Conservation (phyloP, 2,329 filamentous ascomycete genomes). For the Xylariaceae sp. region DNA sequence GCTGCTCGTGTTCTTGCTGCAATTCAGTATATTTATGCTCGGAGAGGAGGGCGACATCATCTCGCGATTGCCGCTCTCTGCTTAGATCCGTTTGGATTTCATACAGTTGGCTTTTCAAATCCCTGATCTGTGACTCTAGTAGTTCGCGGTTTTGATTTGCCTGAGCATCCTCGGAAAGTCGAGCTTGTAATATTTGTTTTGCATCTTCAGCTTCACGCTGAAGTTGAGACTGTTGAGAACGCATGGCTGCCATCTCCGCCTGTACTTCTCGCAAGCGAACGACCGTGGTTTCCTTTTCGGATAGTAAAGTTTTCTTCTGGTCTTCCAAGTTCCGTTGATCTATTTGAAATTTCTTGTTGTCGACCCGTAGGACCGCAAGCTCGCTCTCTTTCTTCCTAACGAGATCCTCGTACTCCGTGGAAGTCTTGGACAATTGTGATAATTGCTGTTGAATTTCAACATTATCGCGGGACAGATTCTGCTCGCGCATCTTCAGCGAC, state of each 20-base stretch:
- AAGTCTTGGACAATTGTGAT: conserved; percentile 79
- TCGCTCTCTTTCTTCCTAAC: conserved; percentile 93
- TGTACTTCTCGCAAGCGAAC: conserved; percentile 75
- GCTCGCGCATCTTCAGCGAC: conserved; percentile 64
- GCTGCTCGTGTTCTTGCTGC: conserved; percentile 74
- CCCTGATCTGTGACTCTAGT: conserved; percentile 79
- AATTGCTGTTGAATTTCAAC: conserved; percentile 78
- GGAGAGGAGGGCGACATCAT: conserved; percentile 84
- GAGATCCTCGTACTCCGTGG: conserved; percentile 90
- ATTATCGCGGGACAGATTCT: conserved; percentile 74
- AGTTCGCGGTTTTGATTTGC: conserved; percentile 75
- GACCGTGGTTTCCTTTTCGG: conserved; percentile 74
- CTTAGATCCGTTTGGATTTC: conserved; percentile 83
- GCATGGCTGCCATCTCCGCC: conserved; percentile 81
- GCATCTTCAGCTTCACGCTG: conserved; percentile 86
- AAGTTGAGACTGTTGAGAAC: conserved; percentile 74
- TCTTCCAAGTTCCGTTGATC: conserved; percentile 74
- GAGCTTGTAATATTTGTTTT: conserved; percentile 77
- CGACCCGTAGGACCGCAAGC: conserved; percentile 73
- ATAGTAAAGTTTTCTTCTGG: conserved; percentile 64
- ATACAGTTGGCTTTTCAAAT: conserved; percentile 80
- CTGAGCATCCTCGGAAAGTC: conserved; percentile 84
- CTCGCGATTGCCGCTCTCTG: conserved; percentile 84
- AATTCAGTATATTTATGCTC: conserved; percentile 82
- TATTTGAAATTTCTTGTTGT: conserved; percentile 75